A percentile compares a stretch with the other conserved stretches of the same genome.
phyloP scores from a whole-genome alignment of 805 yeast genomes.

The Candida quercuum region DNA sequence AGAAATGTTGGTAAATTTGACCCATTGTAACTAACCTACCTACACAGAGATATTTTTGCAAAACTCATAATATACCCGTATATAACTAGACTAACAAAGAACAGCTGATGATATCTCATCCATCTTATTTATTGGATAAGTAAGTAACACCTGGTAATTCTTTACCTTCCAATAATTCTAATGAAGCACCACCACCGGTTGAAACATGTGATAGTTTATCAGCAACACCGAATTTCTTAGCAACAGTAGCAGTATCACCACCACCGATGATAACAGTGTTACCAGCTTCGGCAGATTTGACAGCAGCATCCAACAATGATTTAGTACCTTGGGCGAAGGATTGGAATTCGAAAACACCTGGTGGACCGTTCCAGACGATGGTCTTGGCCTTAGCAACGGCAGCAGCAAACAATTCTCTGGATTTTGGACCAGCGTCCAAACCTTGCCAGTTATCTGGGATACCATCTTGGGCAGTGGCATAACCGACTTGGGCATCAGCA shows the following conservation, averaged over 20 bases:
- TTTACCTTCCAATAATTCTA: conserved; percentile 98
- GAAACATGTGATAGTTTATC: conserved; percentile 97
- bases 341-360: conserved; percentile 99
- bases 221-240: conserved; percentile 95
- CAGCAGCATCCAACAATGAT: conserved; percentile 82
- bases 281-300: conserved; percentile 80
- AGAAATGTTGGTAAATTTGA: conserved; percentile 21
- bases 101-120: background rate
- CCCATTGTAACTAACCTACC: background rate
- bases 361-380: conserved; percentile 99
- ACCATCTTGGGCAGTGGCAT: conserved; percentile 86
- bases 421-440: conserved; percentile 91
- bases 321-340: conserved; percentile 90
- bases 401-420: conserved; percentile 70
- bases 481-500: conserved; percentile 81
- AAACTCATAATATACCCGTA: no score
- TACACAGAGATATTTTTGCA: background rate
- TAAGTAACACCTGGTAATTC: conserved; percentile 96
- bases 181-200: conserved; percentile 99
- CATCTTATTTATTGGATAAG: conserved; percentile 64
- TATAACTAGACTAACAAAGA: background rate
- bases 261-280: conserved; percentile 94
- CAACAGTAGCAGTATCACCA: conserved; percentile 99
- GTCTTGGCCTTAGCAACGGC: conserved; percentile 93
- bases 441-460: conserved; percentile 96